Evolutionary conservation across 1,139 yeast genomes (phyloP).

Genomic region (Kluyveromyces sp.): DNA sequence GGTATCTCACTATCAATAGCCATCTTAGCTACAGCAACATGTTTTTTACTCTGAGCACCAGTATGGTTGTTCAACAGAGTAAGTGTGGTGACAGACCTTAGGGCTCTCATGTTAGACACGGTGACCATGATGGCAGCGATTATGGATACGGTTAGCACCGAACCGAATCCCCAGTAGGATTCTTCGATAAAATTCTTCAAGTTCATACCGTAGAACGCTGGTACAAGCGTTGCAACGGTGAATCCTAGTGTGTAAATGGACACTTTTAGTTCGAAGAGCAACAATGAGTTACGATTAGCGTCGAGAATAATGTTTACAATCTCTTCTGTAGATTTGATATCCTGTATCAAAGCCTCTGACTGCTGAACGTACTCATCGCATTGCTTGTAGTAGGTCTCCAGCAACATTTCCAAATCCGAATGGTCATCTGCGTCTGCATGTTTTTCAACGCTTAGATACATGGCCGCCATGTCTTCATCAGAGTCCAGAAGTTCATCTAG

Average conservation of each 20-base stretch:
- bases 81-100: slow-evolving; percentile 39
- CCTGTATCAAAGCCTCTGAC: slow-evolving; percentile 72
- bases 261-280: slow-evolving; percentile 80
- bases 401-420: slow-evolving; percentile 78
- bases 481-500: slow-evolving; percentile 71
- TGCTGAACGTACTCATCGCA: slow-evolving; percentile 96
- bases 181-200: slow-evolving; percentile 86
- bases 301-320: slow-evolving; percentile 91
- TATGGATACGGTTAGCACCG: slow-evolving; percentile 36
- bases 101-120: slow-evolving; percentile 35
- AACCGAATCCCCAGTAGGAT: slow-evolving; percentile 43
- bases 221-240: slow-evolving; percentile 69
- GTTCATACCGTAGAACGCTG: slow-evolving; percentile 92
- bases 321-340: slow-evolving; percentile 91
- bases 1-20: slow-evolving; percentile 19
- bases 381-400: slow-evolving; percentile 90
- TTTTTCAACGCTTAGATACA: slow-evolving; percentile 47
- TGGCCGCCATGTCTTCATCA: slow-evolving; percentile 82
- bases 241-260: slow-evolving; percentile 84
- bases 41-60: slow-evolving; percentile 18
- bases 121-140: slow-evolving; percentile 38
- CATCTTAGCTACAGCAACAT: slow-evolving; percentile 19
- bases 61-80: slow-evolving; percentile 36
- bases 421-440: slow-evolving; percentile 37
- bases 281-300: slow-evolving; percentile 87